Percentiles rank a stretch among this genome's conserved stretches.
These are phyloP conservation scores for Hyaloscypha finlandica DNA, from an alignment of 495 filamentous ascomycete genomes.

Conservation along the genomic window DNA sequence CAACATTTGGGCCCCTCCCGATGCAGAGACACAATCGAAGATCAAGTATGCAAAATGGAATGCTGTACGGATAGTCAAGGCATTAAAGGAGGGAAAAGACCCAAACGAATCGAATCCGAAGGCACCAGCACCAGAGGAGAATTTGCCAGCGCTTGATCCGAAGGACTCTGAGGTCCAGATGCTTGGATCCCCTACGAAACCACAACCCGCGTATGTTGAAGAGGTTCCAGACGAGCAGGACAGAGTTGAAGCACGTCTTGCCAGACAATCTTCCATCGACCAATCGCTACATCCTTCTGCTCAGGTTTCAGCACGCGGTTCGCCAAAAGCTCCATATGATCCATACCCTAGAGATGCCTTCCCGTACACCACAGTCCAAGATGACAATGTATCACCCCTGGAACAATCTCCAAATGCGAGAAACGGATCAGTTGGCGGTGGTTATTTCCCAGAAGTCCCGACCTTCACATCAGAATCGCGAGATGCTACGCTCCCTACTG, in stretches of 20 bases:
- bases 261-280: slow-evolving; percentile 42
- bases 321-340: slow-evolving; percentile 24
- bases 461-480: slow-evolving; percentile 36
- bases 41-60: slow-evolving; percentile 97
- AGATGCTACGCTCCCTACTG: slow-evolving; percentile 24
- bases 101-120: slow-evolving; percentile 88
- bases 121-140: slow-evolving; percentile 48
- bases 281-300: slow-evolving; percentile 55
- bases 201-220: slow-evolving; percentile 59
- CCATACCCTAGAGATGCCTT: slow-evolving; percentile 30
- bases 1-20: slow-evolving; percentile 76
- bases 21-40: slow-evolving; percentile 78
- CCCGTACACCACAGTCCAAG: slow-evolving; percentile 30
- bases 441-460: slow-evolving; percentile 56
- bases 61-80: slow-evolving; percentile 85
- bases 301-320: slow-evolving; percentile 34
- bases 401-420: slow-evolving; percentile 34
- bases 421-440: slow-evolving; percentile 47
- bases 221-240: slow-evolving; percentile 50
- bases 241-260: slow-evolving; percentile 37
- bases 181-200: slow-evolving; percentile 41
- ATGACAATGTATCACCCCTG: slow-evolving; percentile 42
- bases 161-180: slow-evolving; percentile 65
- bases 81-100: slow-evolving; percentile 87
- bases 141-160: slow-evolving; percentile 47